A percentile compares a stretch with the other conserved stretches of the same genome.
phyloP scores from a whole-genome alignment of 495 filamentous ascomycete genomes.

The Massariosphaeria phaeospora region DNA sequence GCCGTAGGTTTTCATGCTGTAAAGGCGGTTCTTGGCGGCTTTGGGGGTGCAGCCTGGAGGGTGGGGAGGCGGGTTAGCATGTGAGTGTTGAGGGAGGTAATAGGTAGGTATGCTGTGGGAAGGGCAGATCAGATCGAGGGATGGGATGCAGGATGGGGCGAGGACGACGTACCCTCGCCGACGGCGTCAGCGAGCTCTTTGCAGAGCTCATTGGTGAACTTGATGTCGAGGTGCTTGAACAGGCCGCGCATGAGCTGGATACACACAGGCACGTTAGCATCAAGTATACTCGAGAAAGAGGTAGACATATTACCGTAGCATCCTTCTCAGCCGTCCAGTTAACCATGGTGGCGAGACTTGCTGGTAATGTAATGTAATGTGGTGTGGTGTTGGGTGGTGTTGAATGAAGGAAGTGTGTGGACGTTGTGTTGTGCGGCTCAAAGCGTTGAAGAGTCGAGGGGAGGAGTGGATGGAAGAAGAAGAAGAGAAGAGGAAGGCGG shows the following conservation, averaged over 20 bases:
- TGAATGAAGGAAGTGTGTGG: background rate
- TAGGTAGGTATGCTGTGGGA: background rate
- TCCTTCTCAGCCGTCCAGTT: conserved; percentile 9
- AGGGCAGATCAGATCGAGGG: background rate
- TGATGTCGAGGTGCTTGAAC: background rate
- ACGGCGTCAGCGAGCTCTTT: background rate
- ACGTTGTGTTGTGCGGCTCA: background rate
- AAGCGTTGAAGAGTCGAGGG: background rate
- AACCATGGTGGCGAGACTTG: background rate
- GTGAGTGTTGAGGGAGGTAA: background rate
- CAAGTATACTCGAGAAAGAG: background rate
- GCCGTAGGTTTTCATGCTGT: conserved; percentile 3
- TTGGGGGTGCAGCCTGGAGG: conserved; percentile 14
- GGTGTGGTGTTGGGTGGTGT: background rate
- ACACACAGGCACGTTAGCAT: background rate
- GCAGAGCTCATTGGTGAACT: background rate
- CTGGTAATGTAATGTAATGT: background rate
- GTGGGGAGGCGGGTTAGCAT: too few relatives aligned
- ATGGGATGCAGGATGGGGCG: too few relatives aligned
- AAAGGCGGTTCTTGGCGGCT: conserved; percentile 8
- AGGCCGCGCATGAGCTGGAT: conserved; percentile 2
- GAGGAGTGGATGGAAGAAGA: background rate
- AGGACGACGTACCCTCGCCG: conserved; percentile 4
- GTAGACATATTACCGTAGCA: background rate
- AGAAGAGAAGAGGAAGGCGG: background rate